A percentile compares a stretch with the other conserved stretches of the same genome.
Evolutionary conservation across 192 early-diverging fungal genomes (phyloP).

Genomic region (Podila horticola): DNA sequence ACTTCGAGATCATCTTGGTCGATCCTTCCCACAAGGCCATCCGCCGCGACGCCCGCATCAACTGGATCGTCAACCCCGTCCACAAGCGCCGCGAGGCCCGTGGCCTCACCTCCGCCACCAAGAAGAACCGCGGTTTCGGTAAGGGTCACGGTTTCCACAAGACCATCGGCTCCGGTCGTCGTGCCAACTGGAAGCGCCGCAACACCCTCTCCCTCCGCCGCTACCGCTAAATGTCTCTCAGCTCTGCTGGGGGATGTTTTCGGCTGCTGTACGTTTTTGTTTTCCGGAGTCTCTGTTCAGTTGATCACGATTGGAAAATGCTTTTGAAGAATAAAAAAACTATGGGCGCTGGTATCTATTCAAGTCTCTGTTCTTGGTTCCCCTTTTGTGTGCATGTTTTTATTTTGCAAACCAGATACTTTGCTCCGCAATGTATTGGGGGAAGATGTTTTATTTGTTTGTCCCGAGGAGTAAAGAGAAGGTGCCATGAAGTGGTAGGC

Average conservation of each 20-base stretch:
- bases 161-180: constrained; percentile 93
- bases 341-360: no score
- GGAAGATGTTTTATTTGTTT: no score
- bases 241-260: neutral
- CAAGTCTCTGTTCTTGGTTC: no score
- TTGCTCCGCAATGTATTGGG: no score
- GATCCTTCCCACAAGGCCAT: constrained; percentile 99
- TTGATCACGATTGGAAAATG: no score
- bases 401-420: no score
- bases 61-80: constrained; percentile 98
- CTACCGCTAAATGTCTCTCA: constrained; percentile 26
- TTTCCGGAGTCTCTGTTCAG: no score
- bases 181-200: constrained; percentile 92
- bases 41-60: constrained; percentile 98
- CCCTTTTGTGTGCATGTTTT: no score
- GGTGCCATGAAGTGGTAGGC: no score
- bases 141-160: constrained; percentile 99
- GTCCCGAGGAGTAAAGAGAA: no score
- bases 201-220: constrained; percentile 86
- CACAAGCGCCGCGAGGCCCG: constrained; percentile 99
- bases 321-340: no score
- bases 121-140: constrained; percentile 96
- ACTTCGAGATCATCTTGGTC: constrained; percentile 98
- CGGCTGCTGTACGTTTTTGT: no score
- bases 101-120: constrained; percentile 96